Conservation (phyloP, 352 stramenopile genomes). For the Pythium grandisporangium region DNA sequence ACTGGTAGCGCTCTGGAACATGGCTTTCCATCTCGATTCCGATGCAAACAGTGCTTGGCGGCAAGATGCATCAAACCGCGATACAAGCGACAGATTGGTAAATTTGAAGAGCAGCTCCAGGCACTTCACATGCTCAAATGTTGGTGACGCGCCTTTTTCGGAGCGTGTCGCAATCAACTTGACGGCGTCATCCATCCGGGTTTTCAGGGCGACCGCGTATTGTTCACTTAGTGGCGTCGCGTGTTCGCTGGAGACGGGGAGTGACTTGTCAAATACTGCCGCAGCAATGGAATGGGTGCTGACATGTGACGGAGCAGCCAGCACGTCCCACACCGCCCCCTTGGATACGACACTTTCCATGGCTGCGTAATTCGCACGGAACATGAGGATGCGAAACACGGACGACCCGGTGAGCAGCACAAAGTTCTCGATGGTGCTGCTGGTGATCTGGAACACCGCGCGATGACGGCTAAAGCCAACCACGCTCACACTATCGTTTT, state of each 20-base stretch:
- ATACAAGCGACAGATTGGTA: slow-evolving; percentile 10
- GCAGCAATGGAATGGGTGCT: slow-evolving; percentile 8
- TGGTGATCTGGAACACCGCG: slow-evolving; percentile 17
- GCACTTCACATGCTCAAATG: slow-evolving; percentile 13
- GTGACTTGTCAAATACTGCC: slow-evolving; percentile 7
- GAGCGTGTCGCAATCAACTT: slow-evolving; percentile 8
- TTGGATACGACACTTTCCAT: slow-evolving; percentile 4
- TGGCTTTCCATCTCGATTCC: slow-evolving; percentile 9
- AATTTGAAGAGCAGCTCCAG: slow-evolving; percentile 17
- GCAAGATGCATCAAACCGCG: slow-evolving; percentile 11
- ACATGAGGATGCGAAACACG: slow-evolving; percentile 19
- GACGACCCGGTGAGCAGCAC: slow-evolving; percentile 10
- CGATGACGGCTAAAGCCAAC: slow-evolving; percentile 13
- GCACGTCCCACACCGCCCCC: slow-evolving; percentile 11
- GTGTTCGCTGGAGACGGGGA: slow-evolving; percentile 8
- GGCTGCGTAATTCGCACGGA: slow-evolving; percentile 12
- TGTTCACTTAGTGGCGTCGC: slow-evolving; percentile 11
- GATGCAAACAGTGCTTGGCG: slow-evolving; percentile 9
- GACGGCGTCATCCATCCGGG: slow-evolving; percentile 11
- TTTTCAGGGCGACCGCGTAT: slow-evolving; percentile 14
- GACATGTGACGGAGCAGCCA: slow-evolving; percentile 4
- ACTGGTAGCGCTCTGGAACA: slow-evolving; percentile 11
- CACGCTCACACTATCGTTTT: slow-evolving; percentile 11
- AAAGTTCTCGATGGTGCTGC: slow-evolving; percentile 16
- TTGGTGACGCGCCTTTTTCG: slow-evolving; percentile 3